Base-by-base conservation (phyloP, 148 eudicot species). In the Amaranthus hypochondriacus region DNA sequence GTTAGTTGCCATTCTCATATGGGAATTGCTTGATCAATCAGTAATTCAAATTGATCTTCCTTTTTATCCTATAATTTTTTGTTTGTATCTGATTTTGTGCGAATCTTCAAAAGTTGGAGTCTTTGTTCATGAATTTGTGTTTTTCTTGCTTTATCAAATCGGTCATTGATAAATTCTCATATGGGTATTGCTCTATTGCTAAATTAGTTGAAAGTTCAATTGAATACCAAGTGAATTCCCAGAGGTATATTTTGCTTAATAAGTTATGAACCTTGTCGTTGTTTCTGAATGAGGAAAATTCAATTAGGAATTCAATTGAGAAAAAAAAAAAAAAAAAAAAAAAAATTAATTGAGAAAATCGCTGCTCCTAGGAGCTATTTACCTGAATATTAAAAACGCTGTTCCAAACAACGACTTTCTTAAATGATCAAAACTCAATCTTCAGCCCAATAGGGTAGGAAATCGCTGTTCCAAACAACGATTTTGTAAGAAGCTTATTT, bases 31-130 rank as follows among this genome's bases (percentile, higher is more conserved):
- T 28, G n/a, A 71, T 21, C 64, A 4, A 4, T 8, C 7, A 12
- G 28, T 15, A 56, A 13, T 77, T 64, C 39, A 49, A 48, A 7
- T 77, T 71, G 80, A 72, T 46, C 54, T n/a, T 55, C 59, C 44
- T 60, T 51, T 7, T 50, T 75, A 66, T 68, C 4, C 47, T 51
- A 49, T 66, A 57, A 48, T 67, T 69, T 52, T 13, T 42, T 48
- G 73, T 75, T 75, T 18, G n/a, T 13, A 70, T 61, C 43, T 39
- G 12, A 18, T 28, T 69, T 69, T n/a, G 13, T 1, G 5, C 9
- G 7, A 13, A 1, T 2, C 39, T 28, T 28, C 39, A 28, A 28
- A 28, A 28, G 39, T 28, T 28, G 39, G 39, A 28, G 39, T 28
- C 39, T 28, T 28, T 28, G 39, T 28, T 28, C 39, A 28, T 28